Evolutionary conservation across 1,284 basidiomycete genomes (phyloP).

Genomic region (Ganoderma leucocontextum): DNA sequence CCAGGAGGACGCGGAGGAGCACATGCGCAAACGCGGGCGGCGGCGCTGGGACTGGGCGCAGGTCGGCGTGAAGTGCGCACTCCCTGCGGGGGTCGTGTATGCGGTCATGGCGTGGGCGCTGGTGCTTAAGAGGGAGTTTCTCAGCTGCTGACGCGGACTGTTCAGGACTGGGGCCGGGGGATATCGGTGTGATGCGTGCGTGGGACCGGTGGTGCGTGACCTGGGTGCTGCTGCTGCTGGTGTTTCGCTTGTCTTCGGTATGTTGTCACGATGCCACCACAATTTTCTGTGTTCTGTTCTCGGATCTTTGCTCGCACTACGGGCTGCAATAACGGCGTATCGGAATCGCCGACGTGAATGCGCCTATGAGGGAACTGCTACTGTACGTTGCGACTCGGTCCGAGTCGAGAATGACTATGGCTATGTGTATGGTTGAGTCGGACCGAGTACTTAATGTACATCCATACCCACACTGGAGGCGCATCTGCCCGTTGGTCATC

Average conservation of each 20-base stretch:
- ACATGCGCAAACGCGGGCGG: conserved; percentile 58
- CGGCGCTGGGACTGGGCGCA: conserved; percentile 78
- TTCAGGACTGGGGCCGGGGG: neutral
- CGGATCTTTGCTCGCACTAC: neutral
- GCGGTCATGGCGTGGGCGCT: conserved; percentile 82
- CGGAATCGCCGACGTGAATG: neutral
- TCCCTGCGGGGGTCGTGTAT: conserved; percentile 77
- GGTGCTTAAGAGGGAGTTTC: conserved; percentile 52
- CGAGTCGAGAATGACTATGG: too few species aligned
- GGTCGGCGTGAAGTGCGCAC: conserved; percentile 68
- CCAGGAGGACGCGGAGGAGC: conserved; percentile 44
- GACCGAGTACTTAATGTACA: too few species aligned
- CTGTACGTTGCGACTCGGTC: neutral
- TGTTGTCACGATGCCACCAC: neutral
- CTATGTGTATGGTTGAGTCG: too few species aligned
- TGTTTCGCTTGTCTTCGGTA: neutral
- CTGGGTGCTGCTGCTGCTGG: neutral
- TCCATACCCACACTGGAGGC: too few species aligned
- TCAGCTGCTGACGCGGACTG: conserved; percentile 44
- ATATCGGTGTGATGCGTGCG: neutral
- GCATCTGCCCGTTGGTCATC: too few species aligned
- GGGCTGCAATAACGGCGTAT: too few species aligned
- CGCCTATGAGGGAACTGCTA: neutral
- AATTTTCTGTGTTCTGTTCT: neutral
- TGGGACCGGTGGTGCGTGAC: neutral